Conservation (phyloP, 2,329 filamentous ascomycete genomes). For the Exophiala mesophila region DNA sequence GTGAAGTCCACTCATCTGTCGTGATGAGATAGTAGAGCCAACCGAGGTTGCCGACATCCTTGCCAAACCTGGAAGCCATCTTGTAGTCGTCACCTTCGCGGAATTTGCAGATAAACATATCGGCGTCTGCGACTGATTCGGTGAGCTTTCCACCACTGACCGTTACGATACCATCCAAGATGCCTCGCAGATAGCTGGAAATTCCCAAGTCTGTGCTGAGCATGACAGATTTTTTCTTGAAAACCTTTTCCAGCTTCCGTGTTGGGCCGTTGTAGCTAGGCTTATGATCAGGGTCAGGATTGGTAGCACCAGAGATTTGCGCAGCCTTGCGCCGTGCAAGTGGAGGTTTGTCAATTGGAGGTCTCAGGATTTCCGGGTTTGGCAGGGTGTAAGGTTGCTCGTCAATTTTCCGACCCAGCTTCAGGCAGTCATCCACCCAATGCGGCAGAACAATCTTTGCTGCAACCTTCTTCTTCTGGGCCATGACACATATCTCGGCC, state of each 20-base stretch:
- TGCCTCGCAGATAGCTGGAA: constrained; percentile 58
- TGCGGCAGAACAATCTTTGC: constrained; percentile 77
- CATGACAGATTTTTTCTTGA: constrained; percentile 71
- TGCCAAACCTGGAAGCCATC: constrained; percentile 67
- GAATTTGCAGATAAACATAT: constrained; percentile 83
- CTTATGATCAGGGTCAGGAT: constrained; percentile 33
- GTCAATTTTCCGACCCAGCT: constrained; percentile 83
- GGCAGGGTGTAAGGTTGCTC: constrained; percentile 83
- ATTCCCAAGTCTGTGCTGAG: constrained; percentile 71
- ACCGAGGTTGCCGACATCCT: constrained; percentile 83
- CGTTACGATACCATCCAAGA: constrained; percentile 65
- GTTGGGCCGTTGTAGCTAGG: constrained; percentile 31
- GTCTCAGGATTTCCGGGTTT: constrained; percentile 72
- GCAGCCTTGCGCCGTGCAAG: constrained; percentile 51
- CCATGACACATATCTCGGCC: constrained; percentile 64
- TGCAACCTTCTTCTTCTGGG: constrained; percentile 59
- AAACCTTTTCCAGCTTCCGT: constrained; percentile 59
- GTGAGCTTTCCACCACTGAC: constrained; percentile 68
- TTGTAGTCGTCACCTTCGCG: constrained; percentile 76
- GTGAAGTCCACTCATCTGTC: constrained; percentile 81
- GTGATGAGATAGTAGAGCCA: constrained; percentile 94
- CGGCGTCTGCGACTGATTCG: constrained; percentile 60
- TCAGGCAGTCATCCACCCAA: constrained; percentile 95
- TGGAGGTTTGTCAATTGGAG: constrained; percentile 49
- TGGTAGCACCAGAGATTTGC: constrained; percentile 62